Base-by-base conservation (phyloP, 306 rosid genomes). In the Quercus variabilis region DNA sequence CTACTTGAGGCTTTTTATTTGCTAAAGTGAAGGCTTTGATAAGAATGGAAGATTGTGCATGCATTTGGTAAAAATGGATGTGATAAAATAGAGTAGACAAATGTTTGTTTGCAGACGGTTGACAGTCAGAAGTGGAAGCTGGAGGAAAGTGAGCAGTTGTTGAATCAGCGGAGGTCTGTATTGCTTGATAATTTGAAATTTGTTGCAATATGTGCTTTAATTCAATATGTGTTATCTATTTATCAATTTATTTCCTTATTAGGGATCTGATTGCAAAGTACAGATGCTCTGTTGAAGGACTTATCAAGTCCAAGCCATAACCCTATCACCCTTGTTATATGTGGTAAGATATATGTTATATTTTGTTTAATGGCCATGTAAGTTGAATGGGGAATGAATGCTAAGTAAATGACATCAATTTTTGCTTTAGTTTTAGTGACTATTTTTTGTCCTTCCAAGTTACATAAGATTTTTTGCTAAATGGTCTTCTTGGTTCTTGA, bases 211-310 rank as follows among this genome's bases (percentile, higher is more conserved):
- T 77, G 55, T 75, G 19, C 28, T 75, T 33, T 67, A 14, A 51
- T 72, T 84, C 62, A 76, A 80, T 30, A 21, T 49, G 55, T 64
- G 69, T 10, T 2, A 51, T 56, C 23, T 52, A 49, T 54, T 18
- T 73, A 21, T 49, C 21, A 26, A 30, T 67, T 58, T 55, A n/a
- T 20, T 21, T 18, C 25, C 54, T 4, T 43, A 65, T 26, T 88
- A 93, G 99, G 87, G 98, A 92, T 55, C 83, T 90, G 86, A 85
- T 88, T 80, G 88, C 85, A 73, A 89, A 88, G 81, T 92, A 90
- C 81, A 83, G 75, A 78, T 90, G 83, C 63, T 90, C 97, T 55
- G 92, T 95, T 33, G 90, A 91, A 80, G 94, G 89, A 73, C 92
- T 95, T 74, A 84, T 88, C 72, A 85, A 85, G 86, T 90, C 92